Base-by-base conservation (phyloP, 2,329 filamentous ascomycete genomes). In the Sporothrix phasma region DNA sequence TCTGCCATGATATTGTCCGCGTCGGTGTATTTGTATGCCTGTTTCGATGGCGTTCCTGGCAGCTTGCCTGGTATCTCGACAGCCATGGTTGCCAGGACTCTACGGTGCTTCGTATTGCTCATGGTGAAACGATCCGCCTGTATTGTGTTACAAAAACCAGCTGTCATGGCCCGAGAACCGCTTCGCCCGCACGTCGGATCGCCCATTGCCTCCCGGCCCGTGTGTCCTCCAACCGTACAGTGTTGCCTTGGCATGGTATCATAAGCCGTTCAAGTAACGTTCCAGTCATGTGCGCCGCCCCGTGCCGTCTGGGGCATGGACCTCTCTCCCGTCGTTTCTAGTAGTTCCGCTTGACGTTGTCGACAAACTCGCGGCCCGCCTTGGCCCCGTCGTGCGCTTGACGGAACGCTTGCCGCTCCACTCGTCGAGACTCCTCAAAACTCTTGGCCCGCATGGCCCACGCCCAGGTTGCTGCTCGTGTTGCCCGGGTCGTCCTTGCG, bases 371-470 rank as follows among this genome's bases (percentile, higher is more conserved):
- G 69, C 86, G 88, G 37, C 84, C 82, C 7, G 82, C 79, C 74
- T 88, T 92, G 1, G 86, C 81, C 17, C 88, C 87, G 68, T 92
- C 88, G 72, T 92, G 89, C 0, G 87, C 86, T 65, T 84, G 84
- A 53, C 88, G 82, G 72, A 93, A 93, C 68, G 93, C 69, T 66
- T 82, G 82, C 69, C 92, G 83, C 78, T 99, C 94, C 86, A 92
- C 77, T 97, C 92, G 71, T 97, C 94, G 64, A 99, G 75, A 0
- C 92, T 92, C 34, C 89, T 81, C 70, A 97, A 78, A 97, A 97
- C 69, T 97, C 92, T 64, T 87, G 86, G 1, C 86, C 87, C 78
- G 88, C 69, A 79, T 84, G 67, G 77, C 81, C 68, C 75, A 87
- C 72, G 75, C 84, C 77, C 78, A 83, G 76, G 13, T 81, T 77